phyloP scores from a whole-genome alignment of 169 alveolate species.

The Plasmodium reichenowi region DNA sequence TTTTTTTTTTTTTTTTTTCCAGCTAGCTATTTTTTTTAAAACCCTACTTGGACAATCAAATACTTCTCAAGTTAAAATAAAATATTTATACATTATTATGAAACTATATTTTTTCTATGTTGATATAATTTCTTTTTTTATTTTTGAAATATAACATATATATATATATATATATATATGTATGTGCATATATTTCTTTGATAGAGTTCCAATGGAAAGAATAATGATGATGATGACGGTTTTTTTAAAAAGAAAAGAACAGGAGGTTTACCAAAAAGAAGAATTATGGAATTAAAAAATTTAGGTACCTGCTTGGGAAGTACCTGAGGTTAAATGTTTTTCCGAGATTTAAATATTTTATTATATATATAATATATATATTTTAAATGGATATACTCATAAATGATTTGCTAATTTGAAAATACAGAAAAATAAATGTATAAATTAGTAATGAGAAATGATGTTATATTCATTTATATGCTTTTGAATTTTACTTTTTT shows the following conservation, averaged over 20 bases:
- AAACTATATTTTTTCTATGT: not conserved
- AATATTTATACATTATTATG: too few species aligned
- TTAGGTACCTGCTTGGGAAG: conserved; percentile 73
- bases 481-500: too few species aligned
- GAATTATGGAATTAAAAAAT: conserved; percentile 68
- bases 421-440: conserved; percentile 49
- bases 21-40: conserved; percentile 58
- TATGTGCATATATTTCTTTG: not conserved
- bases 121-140: not conserved
- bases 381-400: conserved; percentile 30
- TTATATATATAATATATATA: too few species aligned
- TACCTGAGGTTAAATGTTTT: conserved; percentile 59
- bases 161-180: too few species aligned
- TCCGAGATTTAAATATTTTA: conserved; percentile 7
- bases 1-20: conserved; percentile 44
- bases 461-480: conserved; percentile 45
- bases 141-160: not conserved
- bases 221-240: conserved; percentile 27
- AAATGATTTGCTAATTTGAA: conserved; percentile 76
- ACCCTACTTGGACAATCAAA: conserved; percentile 62
- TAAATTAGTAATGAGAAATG: conserved; percentile 72
- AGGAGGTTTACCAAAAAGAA: conserved; percentile 40
- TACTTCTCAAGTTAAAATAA: conserved; percentile 10
- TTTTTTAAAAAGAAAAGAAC: conserved; percentile 41
- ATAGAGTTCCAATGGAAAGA: conserved; percentile 28